Conservation (phyloP, 208 protist genomes). For the Porcisia hertigi region DNA sequence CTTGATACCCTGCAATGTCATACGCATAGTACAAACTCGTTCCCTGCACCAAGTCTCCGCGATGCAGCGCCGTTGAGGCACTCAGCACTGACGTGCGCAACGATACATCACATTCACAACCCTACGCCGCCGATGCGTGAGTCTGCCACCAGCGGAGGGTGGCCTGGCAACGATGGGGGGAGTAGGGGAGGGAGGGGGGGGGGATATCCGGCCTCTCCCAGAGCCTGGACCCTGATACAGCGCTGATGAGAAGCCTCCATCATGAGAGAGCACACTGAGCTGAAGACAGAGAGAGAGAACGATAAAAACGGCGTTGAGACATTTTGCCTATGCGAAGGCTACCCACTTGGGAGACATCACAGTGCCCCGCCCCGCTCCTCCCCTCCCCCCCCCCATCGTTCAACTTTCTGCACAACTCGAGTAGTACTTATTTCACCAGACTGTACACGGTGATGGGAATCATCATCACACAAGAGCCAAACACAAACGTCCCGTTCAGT, state of each 20-base stretch:
- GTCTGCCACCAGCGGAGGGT: background rate
- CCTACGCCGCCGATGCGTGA: background rate
- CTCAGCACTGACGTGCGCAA: background rate
- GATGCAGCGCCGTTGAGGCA: background rate
- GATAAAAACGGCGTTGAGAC: too few relatives aligned
- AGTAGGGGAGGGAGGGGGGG: too few relatives aligned
- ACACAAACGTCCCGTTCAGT: conserved; percentile 30
- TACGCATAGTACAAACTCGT: background rate
- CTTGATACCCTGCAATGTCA: background rate
- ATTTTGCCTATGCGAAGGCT: too few relatives aligned
- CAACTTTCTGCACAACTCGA: background rate
- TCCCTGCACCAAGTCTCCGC: background rate
- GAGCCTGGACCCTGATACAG: too few relatives aligned
- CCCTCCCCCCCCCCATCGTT: background rate
- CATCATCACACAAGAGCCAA: conserved; percentile 34
- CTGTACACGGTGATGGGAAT: conserved; percentile 38
- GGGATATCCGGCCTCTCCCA: too few relatives aligned
- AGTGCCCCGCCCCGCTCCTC: background rate
- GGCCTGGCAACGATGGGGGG: too few relatives aligned
- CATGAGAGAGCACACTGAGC: too few relatives aligned
- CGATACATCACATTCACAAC: background rate
- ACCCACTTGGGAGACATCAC: too few relatives aligned
- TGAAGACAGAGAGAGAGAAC: too few relatives aligned
- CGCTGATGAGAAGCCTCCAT: too few relatives aligned
- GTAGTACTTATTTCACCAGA: background rate